These are phyloP conservation scores for Dactylonectria macrodidyma DNA, from an alignment of 2,329 filamentous ascomycete species.

Conservation along the genomic window DNA sequence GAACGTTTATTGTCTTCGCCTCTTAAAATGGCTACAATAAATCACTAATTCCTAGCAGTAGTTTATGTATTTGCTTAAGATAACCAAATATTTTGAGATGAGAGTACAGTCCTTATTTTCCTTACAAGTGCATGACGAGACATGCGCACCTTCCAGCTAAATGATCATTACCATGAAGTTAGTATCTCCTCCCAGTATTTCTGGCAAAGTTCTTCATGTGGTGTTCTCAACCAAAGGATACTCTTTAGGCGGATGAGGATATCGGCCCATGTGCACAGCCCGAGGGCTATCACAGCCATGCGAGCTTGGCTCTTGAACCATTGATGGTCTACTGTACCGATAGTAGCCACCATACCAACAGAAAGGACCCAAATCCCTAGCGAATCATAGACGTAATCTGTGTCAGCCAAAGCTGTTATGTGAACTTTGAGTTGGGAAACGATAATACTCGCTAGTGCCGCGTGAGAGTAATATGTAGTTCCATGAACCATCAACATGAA, in stretches of 20 bases:
- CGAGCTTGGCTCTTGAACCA: conserved; percentile 50
- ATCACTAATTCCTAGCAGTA: too few species aligned
- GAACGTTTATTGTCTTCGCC: too few species aligned
- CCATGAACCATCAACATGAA: conserved; percentile 70
- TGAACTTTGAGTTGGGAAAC: conserved; percentile 51
- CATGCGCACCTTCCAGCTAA: neutral
- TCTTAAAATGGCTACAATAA: too few species aligned
- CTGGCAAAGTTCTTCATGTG: conserved; percentile 29
- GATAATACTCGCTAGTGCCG: conserved; percentile 55
- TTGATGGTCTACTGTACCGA: conserved; percentile 43
- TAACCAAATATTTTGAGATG: too few species aligned
- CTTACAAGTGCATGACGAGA: too few species aligned
- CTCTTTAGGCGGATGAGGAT: conserved; percentile 30
- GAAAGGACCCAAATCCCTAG: conserved; percentile 60
- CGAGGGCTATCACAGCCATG: conserved; percentile 19
- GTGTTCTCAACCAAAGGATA: conserved; percentile 39
- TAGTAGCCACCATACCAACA: conserved; percentile 57
- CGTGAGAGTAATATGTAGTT: conserved; percentile 70
- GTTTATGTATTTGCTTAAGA: too few species aligned
- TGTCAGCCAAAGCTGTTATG: conserved; percentile 43
- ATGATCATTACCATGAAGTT: neutral
- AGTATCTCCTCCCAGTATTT: conserved; percentile 37
- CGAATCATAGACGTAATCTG: conserved; percentile 32
- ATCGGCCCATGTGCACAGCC: conserved; percentile 35
- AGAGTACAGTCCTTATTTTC: too few species aligned